Evolutionary conservation across 495 filamentous ascomycete species (phyloP).

Genomic region (Neurospora sp.): DNA sequence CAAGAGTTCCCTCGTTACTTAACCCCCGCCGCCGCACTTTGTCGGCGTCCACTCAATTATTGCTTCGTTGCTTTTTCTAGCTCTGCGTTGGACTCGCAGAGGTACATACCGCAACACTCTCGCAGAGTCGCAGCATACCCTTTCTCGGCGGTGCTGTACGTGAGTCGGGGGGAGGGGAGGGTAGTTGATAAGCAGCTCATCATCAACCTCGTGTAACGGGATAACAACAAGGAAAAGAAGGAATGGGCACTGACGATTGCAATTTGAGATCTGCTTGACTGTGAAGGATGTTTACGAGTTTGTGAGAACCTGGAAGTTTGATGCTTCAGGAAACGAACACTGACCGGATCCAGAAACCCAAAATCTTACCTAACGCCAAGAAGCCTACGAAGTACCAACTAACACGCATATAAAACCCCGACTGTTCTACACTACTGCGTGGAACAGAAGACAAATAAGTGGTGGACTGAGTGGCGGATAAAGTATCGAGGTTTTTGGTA

Average conservation of each 20-base stretch:
- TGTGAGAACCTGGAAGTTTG: not conserved
- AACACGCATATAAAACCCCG: not conserved
- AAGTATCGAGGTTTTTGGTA: not conserved
- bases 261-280: not conserved
- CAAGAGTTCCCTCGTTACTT: not conserved
- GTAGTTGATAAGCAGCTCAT: not conserved
- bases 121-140: not conserved
- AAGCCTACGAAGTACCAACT: not conserved
- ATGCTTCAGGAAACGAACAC: not conserved
- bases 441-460: not conserved
- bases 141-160: not conserved
- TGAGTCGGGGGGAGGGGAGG: not conserved
- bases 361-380: not conserved
- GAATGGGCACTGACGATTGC: not conserved
- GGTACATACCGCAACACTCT: not conserved
- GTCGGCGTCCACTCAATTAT: not conserved
- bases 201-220: not conserved
- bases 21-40: not conserved
- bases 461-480: not conserved
- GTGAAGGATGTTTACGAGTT: not conserved
- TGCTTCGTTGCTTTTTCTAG: not conserved
- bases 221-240: not conserved
- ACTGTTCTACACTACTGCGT: not conserved
- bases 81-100: not conserved
- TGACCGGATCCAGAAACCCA: not conserved